Evolutionary conservation across 2,329 filamentous ascomycete genomes (phyloP).

Genomic region (Microdochium nivale): DNA sequence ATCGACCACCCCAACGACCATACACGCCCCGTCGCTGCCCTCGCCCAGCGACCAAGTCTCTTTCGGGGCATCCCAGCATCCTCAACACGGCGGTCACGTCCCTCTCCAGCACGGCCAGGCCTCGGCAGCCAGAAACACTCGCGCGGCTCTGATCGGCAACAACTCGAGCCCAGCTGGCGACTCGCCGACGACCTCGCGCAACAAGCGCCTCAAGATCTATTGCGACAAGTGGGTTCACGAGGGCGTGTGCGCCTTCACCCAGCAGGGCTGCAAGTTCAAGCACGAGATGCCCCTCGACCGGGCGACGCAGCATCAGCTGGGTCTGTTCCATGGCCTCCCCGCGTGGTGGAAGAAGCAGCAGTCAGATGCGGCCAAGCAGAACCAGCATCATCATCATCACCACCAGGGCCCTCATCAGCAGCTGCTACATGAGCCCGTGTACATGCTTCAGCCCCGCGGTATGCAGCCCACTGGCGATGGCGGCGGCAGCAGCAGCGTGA

Average conservation of each 20-base stretch:
- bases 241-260: conserved; percentile 75
- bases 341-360: conserved; percentile 50
- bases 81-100: not conserved
- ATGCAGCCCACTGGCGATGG: not conserved
- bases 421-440: not conserved
- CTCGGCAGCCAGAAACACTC: not conserved
- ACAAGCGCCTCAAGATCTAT: conserved; percentile 51
- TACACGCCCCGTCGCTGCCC: not conserved
- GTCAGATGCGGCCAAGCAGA: conserved; percentile 5
- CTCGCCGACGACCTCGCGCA: conserved; percentile 11
- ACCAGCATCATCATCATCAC: not conserved
- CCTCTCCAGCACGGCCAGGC: not conserved
- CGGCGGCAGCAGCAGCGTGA: too few relatives aligned
- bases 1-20: conserved; percentile 12
- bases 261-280: conserved; percentile 82
- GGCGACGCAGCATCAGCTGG: conserved; percentile 57
- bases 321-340: conserved; percentile 59
- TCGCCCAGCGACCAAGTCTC: not conserved
- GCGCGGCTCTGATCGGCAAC: conserved; percentile 1
- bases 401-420: not conserved
- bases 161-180: conserved; percentile 2
- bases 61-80: not conserved
- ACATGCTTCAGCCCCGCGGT: not conserved
- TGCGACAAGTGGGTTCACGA: conserved; percentile 88
- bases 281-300: conserved; percentile 77